Conservation (phyloP, 176 grass and related monocot species). For the Tillandsia leiboldiana region DNA sequence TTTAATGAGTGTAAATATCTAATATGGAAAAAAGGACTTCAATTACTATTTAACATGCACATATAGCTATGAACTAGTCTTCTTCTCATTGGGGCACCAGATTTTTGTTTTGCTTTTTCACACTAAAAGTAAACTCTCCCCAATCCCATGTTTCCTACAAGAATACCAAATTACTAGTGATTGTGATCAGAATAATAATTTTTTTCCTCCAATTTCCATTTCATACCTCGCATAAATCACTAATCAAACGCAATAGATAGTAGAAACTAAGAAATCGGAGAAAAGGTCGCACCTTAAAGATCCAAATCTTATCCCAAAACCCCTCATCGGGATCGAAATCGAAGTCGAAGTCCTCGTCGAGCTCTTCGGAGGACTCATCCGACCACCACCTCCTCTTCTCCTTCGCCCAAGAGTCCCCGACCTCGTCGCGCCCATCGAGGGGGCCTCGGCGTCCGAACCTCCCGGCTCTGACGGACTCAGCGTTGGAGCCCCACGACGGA, state of each 20-base stretch:
- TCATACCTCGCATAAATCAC: not conserved
- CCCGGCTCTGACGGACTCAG: conserved; percentile 1
- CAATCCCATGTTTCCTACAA: no score
- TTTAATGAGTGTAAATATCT: no score
- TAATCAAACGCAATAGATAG: not conserved
- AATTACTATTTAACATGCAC: no score
- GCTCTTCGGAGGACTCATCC: not conserved
- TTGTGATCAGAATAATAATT: not conserved
- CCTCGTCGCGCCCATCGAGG: not conserved
- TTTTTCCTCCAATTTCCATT: not conserved
- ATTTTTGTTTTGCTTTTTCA: no score
- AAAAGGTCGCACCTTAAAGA: not conserved
- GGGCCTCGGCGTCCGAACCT: not conserved
- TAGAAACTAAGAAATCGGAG: not conserved
- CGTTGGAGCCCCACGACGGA: not conserved
- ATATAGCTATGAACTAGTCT: no score
- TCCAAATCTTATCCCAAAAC: conserved; percentile 9
- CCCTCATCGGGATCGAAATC: not conserved
- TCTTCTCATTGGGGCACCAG: no score
- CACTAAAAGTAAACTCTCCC: no score
- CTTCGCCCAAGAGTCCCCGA: not conserved
- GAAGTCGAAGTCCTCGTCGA: conserved; percentile 1
- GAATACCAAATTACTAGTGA: no score
- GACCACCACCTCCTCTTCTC: conserved; percentile 11
- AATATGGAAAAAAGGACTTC: no score